Base-by-base conservation (phyloP, 164 flowering plant species). In the Brasenia schreberi region DNA sequence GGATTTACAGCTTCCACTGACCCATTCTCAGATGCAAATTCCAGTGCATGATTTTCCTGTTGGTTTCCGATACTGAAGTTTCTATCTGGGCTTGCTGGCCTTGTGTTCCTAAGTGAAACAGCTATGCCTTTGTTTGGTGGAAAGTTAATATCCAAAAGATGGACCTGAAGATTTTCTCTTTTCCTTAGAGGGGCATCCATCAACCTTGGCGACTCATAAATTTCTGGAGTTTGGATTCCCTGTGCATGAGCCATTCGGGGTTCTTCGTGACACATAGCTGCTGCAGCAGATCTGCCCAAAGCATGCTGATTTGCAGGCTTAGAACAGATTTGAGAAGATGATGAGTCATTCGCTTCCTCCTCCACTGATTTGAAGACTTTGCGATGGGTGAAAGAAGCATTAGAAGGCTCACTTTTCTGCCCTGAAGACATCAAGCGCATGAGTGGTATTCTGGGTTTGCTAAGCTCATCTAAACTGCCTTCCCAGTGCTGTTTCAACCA, bases 401-500 rank as follows among this genome's bases (percentile, higher is more conserved):
- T 85, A 18, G 96, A 88, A 77, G 83, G 86, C 62, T 93, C 98
- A 71, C 94, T 89, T 77, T 78, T 93, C 74, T 82, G 97, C 58
- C 92, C 92, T 9, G 90, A 64, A 27, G 98, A 93, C 88, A 87
- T 86, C 77, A 93, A 77, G 67, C 97, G 78, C 16, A 87, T 85
- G 45, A 93, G 68, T 7, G 97, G 98, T 61, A 90, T 59, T 69
- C 83, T 93, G 16, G 99, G 97, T 70, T 89, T 94, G 81, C 75
- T 89, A 67, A 83, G 88, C 52, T 94, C 98, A 73, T 93, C 97
- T 59, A 91, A 87, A 74, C 82, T 89, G 43, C 96, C 99, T 68
- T 91, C 99, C 99, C 99, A 94, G 53, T 94, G 97, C 77, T 89
- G 96, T 77, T 83, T 85, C 68, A 94, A 81, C 99, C 99, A 94